Conservation (phyloP, 192 early-diverging fungal species). For the Coemansia sp. region DNA sequence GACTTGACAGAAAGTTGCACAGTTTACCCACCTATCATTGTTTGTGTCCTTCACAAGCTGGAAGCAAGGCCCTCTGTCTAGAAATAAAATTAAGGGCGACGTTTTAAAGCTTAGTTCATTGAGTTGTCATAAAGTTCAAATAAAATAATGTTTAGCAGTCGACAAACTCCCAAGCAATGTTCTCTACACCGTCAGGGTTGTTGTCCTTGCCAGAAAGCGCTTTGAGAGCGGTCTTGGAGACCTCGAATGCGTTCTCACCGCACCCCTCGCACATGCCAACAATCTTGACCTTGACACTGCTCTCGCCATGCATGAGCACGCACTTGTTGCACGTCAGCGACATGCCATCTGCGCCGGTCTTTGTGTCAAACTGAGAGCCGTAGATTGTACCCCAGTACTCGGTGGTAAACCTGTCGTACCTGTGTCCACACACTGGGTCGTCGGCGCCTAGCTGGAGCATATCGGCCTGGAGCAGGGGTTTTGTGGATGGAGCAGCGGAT, state of each 20-base stretch:
- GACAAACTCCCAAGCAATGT: slow-evolving; percentile 2
- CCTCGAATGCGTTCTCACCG: not conserved
- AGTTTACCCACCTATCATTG: no score
- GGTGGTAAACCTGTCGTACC: not conserved
- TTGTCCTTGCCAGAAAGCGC: not conserved
- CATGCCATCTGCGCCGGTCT: not conserved
- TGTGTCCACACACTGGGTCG: not conserved
- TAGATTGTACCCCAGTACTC: not conserved
- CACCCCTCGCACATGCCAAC: slow-evolving; percentile 7
- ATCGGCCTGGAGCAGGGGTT: not conserved
- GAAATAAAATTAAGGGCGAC: no score
- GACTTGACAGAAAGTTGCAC: no score
- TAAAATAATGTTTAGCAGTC: not conserved
- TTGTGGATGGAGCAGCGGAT: not conserved
- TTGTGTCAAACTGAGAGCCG: slow-evolving; percentile 1
- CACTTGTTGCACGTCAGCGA: slow-evolving; percentile 9
- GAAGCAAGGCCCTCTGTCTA: no score
- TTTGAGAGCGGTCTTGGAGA: not conserved
- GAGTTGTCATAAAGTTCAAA: no score
- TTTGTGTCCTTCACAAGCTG: no score
- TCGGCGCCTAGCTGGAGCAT: slow-evolving; percentile 2
- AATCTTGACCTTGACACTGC: not conserved
- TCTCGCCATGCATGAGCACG: slow-evolving; percentile 5
- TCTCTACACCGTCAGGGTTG: not conserved
- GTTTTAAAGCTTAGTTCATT: no score